Evolutionary conservation across 2,329 filamentous ascomycete species (phyloP).

Genomic region (Nothopassalora personata): DNA sequence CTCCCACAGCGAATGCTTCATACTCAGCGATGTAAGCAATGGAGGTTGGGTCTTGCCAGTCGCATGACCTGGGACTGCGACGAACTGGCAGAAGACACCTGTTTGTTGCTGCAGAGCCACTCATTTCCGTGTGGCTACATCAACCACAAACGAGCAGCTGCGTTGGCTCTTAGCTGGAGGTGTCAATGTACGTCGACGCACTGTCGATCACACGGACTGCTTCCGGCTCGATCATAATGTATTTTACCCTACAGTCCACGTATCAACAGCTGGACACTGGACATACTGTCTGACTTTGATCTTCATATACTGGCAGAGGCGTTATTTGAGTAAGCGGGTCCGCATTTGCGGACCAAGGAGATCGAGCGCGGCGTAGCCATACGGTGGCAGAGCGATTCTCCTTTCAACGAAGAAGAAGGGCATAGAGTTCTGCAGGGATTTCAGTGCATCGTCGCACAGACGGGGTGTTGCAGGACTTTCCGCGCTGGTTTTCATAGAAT

Average conservation of each 20-base stretch:
- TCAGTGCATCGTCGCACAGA: neutral
- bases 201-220: neutral
- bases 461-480: neutral
- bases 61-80: neutral
- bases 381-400: neutral
- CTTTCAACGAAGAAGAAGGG: neutral
- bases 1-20: conserved; percentile 16
- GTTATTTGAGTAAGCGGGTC: neutral
- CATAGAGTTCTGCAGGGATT: neutral
- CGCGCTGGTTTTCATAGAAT: neutral
- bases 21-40: conserved; percentile 15
- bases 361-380: neutral
- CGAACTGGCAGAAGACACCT: neutral
- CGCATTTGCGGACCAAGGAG: neutral
- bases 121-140: neutral
- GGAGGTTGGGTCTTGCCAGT: neutral
- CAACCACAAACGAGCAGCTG: neutral
- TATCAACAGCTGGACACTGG: neutral
- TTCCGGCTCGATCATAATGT: neutral
- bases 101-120: neutral
- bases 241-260: neutral
- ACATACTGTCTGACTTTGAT: neutral
- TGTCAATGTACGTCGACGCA: neutral
- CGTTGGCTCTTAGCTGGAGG: neutral
- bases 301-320: neutral